phyloP scores from a whole-genome alignment of 208 protist species.

The Crithidia bombi region DNA sequence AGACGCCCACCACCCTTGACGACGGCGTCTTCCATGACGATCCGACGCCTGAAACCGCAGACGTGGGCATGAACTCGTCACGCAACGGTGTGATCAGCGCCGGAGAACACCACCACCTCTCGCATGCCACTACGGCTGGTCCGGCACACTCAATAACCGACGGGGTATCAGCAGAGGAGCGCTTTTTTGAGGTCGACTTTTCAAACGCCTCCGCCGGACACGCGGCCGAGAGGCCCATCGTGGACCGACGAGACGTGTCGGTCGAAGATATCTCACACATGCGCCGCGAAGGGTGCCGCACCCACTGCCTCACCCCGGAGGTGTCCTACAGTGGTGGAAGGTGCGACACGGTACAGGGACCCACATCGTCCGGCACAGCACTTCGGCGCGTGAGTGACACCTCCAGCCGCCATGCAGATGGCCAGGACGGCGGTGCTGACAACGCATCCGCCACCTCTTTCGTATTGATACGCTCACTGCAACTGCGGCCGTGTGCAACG shows the following conservation, averaged over 20 bases:
- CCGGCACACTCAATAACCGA: not conserved
- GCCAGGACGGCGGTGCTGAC: not conserved
- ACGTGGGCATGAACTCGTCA: not conserved
- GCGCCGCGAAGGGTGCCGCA: conserved; percentile 45
- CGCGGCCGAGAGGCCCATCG: conserved; percentile 1
- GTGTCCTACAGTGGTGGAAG: conserved; percentile 6
- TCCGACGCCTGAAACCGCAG: not conserved
- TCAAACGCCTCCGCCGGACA: not conserved
- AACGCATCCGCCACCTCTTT: not conserved
- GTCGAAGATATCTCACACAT: conserved; percentile 44
- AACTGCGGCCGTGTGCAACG: conserved; percentile 3
- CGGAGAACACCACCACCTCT: not conserved
- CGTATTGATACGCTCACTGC: not conserved
- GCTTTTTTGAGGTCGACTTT: not conserved
- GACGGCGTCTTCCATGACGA: not conserved
- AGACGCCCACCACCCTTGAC: conserved; percentile 1
- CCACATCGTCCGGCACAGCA: not conserved
- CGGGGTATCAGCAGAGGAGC: conserved; percentile 6
- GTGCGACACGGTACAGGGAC: not conserved
- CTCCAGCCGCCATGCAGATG: conserved; percentile 10
- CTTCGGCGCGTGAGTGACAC: not conserved
- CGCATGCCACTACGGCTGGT: not conserved
- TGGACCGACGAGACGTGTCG: conserved; percentile 30
- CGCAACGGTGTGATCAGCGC: not conserved
- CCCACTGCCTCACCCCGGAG: conserved; percentile 11